Percentiles rank a stretch among this genome's conserved stretches.
Evolutionary conservation across 1,284 basidiomycete genomes (phyloP).

Genomic region (Trametes pubescens): DNA sequence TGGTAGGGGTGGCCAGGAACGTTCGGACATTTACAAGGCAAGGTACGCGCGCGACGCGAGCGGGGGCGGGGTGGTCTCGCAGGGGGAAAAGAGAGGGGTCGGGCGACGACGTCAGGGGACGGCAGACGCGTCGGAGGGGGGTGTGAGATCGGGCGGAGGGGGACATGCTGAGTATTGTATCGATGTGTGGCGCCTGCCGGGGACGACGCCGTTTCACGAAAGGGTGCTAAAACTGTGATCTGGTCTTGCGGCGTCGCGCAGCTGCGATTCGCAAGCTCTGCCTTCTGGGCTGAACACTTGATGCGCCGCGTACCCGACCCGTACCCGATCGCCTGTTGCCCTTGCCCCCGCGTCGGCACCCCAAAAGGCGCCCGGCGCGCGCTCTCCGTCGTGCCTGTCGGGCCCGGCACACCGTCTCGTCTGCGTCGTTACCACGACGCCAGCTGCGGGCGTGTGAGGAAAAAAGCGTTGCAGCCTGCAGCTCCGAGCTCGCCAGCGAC

Average conservation of each 20-base stretch:
- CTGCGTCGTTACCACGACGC: not conserved
- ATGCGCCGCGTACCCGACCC: slow-evolving; percentile 15
- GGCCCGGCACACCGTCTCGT: not conserved
- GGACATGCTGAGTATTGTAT: slow-evolving; percentile 18
- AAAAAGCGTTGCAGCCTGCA: not conserved
- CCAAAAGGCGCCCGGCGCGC: not conserved
- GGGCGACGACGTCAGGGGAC: slow-evolving; percentile 7
- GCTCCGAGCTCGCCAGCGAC: not conserved
- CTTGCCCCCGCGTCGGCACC: not conserved
- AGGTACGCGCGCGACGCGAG: not conserved
- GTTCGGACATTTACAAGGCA: slow-evolving; percentile 13
- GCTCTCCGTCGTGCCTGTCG: slow-evolving; percentile 17
- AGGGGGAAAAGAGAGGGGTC: slow-evolving; percentile 2
- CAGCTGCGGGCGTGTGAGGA: not conserved
- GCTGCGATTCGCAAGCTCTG: slow-evolving; percentile 20
- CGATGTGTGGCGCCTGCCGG: slow-evolving; percentile 27
- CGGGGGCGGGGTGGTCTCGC: not conserved
- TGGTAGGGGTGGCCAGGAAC: slow-evolving; percentile 31
- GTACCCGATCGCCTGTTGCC: slow-evolving; percentile 16
- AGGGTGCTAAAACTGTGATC: slow-evolving; percentile 24
- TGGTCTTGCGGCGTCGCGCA: slow-evolving; percentile 16
- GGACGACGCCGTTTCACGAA: slow-evolving; percentile 22
- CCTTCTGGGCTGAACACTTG: slow-evolving; percentile 24
- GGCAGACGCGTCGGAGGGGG: not conserved
- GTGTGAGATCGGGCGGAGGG: not conserved